Conservation (phyloP, 805 yeast species). For the Saturnispora kantuleensis region DNA sequence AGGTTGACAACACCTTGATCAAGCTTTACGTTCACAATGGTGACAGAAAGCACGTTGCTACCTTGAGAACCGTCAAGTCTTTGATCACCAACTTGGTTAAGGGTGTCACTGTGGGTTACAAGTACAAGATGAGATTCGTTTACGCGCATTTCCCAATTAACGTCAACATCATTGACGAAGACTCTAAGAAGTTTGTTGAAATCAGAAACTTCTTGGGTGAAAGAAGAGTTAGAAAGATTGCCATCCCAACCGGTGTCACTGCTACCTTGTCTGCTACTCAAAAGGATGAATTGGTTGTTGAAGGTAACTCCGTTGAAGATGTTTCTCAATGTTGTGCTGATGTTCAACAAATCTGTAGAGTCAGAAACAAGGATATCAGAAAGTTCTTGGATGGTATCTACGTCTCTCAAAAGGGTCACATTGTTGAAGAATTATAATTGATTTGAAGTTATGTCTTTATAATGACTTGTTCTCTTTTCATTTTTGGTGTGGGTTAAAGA, state of each 20-base stretch:
- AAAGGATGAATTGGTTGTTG: constrained; percentile 89
- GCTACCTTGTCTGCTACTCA: constrained; percentile 72
- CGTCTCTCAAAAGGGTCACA: constrained; percentile 90
- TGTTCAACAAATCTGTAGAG: constrained; percentile 95
- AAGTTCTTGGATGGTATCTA: constrained; percentile 99
- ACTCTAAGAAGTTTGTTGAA: constrained; percentile 70
- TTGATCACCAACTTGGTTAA: constrained; percentile 87
- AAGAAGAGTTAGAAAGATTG: constrained; percentile 87
- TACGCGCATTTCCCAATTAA: constrained; percentile 99
- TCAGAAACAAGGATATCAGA: constrained; percentile 99
- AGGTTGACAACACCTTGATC: constrained; percentile 62
- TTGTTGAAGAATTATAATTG: constrained; percentile 40
- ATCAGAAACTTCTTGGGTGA: constrained; percentile 99
- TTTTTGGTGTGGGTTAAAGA: not conserved
- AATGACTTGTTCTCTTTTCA: constrained; percentile 4
- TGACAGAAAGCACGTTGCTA: constrained; percentile 99
- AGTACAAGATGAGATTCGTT: constrained; percentile 99
- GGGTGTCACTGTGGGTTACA: constrained; percentile 99
- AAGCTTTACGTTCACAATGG: constrained; percentile 95
- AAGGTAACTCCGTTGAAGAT: constrained; percentile 94
- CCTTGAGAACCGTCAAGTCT: constrained; percentile 97
- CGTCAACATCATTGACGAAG: constrained; percentile 80
- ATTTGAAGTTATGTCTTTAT: not conserved
- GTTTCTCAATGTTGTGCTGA: constrained; percentile 99
- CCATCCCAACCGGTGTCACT: constrained; percentile 81